A percentile compares a stretch with the other conserved stretches of the same genome.
phyloP scores from a whole-genome alignment of 352 stramenopile species.

The Globisporangium nodosum region DNA sequence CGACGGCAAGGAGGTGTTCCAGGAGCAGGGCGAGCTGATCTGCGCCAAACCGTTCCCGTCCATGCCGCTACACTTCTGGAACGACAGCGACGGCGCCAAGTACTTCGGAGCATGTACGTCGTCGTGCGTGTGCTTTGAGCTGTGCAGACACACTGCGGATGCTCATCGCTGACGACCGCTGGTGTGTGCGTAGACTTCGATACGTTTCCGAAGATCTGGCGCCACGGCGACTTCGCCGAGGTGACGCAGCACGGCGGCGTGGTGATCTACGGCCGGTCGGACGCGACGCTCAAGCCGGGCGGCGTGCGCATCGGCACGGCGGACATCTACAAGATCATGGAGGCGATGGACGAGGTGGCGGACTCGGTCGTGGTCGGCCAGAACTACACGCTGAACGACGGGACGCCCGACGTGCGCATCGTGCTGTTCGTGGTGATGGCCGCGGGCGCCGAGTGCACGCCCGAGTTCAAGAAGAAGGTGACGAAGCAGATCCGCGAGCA shows the following conservation, averaged over 20 bases:
- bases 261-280: conserved; percentile 72
- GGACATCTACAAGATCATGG: conserved; percentile 79
- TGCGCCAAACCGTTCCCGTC: conserved; percentile 80
- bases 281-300: conserved; percentile 72
- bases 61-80: conserved; percentile 81
- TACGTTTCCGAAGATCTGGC: conserved; percentile 69
- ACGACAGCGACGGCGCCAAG: conserved; percentile 66
- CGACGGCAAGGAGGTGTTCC: conserved; percentile 36
- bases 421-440: conserved; percentile 68
- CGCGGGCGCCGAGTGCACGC: conserved; percentile 28
- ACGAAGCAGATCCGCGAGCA: conserved; percentile 48
- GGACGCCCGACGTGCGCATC: conserved; percentile 67
- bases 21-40: conserved; percentile 57
- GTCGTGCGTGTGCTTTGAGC: background rate
- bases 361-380: conserved; percentile 72
- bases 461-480: conserved; percentile 49
- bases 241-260: conserved; percentile 55
- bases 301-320: conserved; percentile 75
- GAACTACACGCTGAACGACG: conserved; percentile 52
- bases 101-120: conserved; percentile 72
- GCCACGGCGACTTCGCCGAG: conserved; percentile 78
- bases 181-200: conserved; percentile 50
- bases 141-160: background rate
- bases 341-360: conserved; percentile 51
- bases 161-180: background rate